Conservation (phyloP, 306 rosid species). For the Phaseolus lunatus region DNA sequence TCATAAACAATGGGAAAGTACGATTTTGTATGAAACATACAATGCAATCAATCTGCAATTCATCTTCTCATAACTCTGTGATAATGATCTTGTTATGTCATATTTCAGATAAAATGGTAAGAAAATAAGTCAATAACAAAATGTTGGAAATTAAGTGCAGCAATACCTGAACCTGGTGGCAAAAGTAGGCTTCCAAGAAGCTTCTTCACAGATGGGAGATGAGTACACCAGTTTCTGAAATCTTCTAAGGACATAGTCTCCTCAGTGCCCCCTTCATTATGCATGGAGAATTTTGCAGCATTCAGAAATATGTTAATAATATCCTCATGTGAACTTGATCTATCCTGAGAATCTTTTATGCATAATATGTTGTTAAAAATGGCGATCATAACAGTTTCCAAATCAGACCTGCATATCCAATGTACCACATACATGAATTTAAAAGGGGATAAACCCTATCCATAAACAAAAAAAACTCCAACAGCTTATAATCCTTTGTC, state of each 20-base stretch:
- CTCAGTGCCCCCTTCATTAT: slow-evolving; percentile 51
- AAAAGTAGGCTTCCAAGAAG: slow-evolving; percentile 83
- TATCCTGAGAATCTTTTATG: slow-evolving; percentile 53
- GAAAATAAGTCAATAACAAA: slow-evolving; percentile 19
- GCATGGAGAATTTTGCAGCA: slow-evolving; percentile 69
- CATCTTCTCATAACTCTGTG: slow-evolving; percentile 28
- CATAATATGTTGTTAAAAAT: slow-evolving; percentile 60
- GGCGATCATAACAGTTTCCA: slow-evolving; percentile 68
- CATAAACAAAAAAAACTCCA: slow-evolving; percentile 14
- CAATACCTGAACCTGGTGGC: slow-evolving; percentile 73
- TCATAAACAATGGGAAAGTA: background rate
- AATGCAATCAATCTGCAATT: background rate
- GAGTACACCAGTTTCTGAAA: slow-evolving; percentile 81
- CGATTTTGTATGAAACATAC: background rate
- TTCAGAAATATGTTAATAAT: slow-evolving; percentile 64
- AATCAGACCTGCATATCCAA: slow-evolving; percentile 77
- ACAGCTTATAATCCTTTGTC: slow-evolving; percentile 1
- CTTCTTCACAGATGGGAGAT: slow-evolving; percentile 76
- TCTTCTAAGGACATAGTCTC: slow-evolving; percentile 75
- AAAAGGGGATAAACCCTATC: slow-evolving; percentile 5
- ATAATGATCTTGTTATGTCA: slow-evolving; percentile 16
- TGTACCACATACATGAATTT: slow-evolving; percentile 40
- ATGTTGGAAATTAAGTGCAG: slow-evolving; percentile 25
- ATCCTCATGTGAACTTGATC: slow-evolving; percentile 59
- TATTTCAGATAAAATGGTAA: slow-evolving; percentile 20